phyloP scores from a whole-genome alignment of 352 stramenopile genomes.

The Aphanomyces euteiches region DNA sequence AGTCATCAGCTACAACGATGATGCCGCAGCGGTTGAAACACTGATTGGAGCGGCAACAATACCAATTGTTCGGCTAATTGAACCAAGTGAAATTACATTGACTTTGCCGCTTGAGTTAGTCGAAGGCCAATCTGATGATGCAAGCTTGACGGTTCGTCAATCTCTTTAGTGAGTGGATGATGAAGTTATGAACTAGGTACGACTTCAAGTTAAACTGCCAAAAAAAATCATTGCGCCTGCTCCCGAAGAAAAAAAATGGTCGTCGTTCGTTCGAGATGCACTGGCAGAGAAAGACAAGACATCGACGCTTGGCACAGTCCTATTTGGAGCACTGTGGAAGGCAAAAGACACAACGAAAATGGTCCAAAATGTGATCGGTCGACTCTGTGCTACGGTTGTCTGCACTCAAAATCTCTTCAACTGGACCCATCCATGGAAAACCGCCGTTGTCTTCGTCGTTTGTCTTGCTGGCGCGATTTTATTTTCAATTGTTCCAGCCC shows the following conservation, averaged over 20 bases:
- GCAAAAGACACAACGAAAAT: constrained; percentile 76
- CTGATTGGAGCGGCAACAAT: not conserved
- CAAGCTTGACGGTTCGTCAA: not conserved
- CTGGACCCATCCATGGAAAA: constrained; percentile 87
- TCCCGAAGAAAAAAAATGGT: constrained; percentile 56
- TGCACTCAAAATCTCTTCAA: constrained; percentile 81
- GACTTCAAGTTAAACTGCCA: constrained; percentile 6
- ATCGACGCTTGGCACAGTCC: constrained; percentile 48
- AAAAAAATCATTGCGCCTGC: not conserved
- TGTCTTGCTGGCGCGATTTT: constrained; percentile 50
- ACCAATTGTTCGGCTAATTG: not conserved
- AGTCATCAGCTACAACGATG: constrained; percentile 38
- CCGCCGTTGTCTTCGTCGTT: constrained; percentile 51
- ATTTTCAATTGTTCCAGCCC: constrained; percentile 60
- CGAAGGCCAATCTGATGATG: not conserved
- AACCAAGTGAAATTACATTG: not conserved
- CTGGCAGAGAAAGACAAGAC: constrained; percentile 62
- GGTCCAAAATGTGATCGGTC: constrained; percentile 71
- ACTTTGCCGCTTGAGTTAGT: constrained; percentile 8
- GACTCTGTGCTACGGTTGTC: constrained; percentile 60
- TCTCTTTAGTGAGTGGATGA: not conserved
- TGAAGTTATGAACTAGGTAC: constrained; percentile 7
- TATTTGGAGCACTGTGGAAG: constrained; percentile 80
- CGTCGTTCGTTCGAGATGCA: constrained; percentile 62
- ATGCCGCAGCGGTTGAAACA: not conserved